Conservation (phyloP, 805 yeast genomes). For the Suhomyces sp. region DNA sequence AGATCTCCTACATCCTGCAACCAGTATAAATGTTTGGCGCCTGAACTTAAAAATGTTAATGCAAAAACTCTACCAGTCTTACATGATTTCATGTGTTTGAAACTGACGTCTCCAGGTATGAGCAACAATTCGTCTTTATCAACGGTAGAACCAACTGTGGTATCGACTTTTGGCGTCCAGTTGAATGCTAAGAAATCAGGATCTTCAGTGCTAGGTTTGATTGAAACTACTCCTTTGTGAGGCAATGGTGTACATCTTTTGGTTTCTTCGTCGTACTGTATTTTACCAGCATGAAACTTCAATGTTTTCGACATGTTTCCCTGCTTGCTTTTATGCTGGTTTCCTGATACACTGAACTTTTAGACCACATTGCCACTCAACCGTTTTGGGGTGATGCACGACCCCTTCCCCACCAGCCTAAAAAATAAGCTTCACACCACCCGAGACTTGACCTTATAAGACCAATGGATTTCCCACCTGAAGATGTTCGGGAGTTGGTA, state of each 20-base stretch:
- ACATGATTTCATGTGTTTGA: constrained; percentile 68
- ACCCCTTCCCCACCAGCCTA: neutral
- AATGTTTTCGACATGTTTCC: constrained; percentile 21
- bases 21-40: constrained; percentile 65
- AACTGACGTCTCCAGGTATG: constrained; percentile 82
- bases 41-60: constrained; percentile 59
- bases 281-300: constrained; percentile 78
- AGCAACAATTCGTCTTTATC: constrained; percentile 64
- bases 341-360: neutral
- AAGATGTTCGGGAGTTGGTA: constrained; percentile 49
- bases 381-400: constrained; percentile 1
- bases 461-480: constrained; percentile 55
- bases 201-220: constrained; percentile 64
- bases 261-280: constrained; percentile 58
- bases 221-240: constrained; percentile 61
- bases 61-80: constrained; percentile 75
- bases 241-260: constrained; percentile 68
- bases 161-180: constrained; percentile 66
- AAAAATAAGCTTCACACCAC: neutral
- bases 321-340: neutral
- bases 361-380: neutral
- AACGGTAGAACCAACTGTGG: constrained; percentile 34
- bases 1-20: constrained; percentile 72
- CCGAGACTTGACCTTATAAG: neutral
- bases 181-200: constrained; percentile 65